Evolutionary conservation across 2,329 filamentous ascomycete species (phyloP).

Genomic region (Calonectria fujianensis): DNA sequence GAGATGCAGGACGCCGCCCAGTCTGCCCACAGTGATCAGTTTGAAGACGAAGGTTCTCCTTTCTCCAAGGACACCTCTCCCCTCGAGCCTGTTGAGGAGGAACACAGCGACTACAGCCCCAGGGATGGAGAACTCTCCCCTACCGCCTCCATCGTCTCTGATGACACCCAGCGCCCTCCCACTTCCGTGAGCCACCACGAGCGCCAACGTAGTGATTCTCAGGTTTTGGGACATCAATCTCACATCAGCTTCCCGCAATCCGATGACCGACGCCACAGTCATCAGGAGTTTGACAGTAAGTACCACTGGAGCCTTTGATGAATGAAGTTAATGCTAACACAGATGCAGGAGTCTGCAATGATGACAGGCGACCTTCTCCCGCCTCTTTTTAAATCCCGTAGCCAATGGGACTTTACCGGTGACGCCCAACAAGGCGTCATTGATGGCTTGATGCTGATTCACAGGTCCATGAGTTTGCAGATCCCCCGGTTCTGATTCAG

Average conservation of each 20-base stretch:
- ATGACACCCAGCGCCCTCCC: slow-evolving; percentile 33
- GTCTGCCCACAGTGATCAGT: slow-evolving; percentile 34
- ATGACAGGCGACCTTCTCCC: slow-evolving; percentile 43
- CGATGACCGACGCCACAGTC: slow-evolving; percentile 46
- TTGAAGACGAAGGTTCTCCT: slow-evolving; percentile 45
- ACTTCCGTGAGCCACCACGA: slow-evolving; percentile 37
- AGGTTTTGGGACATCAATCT: slow-evolving; percentile 34
- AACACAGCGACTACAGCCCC: slow-evolving; percentile 41
- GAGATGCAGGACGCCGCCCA: slow-evolving; percentile 39
- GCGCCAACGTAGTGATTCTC: slow-evolving; percentile 40
- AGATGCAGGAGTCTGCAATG: slow-evolving; percentile 45
- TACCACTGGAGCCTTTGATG: slow-evolving; percentile 43
- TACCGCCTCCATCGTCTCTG: slow-evolving; percentile 41
- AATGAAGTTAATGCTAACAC: slow-evolving; percentile 48
- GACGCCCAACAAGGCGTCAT: slow-evolving; percentile 27
- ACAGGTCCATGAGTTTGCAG: slow-evolving; percentile 17
- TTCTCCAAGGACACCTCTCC: slow-evolving; percentile 53
- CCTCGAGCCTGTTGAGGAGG: slow-evolving; percentile 52
- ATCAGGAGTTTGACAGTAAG: slow-evolving; percentile 52
- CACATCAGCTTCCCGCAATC: slow-evolving; percentile 34
- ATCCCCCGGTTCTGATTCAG: neutral
- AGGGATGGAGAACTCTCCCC: slow-evolving; percentile 43
- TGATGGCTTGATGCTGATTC: slow-evolving; percentile 39
- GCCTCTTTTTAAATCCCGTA: slow-evolving; percentile 41
- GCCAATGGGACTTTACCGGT: slow-evolving; percentile 19